phyloP scores from a whole-genome alignment of 352 stramenopile genomes.

The Pythium phragmiticola region DNA sequence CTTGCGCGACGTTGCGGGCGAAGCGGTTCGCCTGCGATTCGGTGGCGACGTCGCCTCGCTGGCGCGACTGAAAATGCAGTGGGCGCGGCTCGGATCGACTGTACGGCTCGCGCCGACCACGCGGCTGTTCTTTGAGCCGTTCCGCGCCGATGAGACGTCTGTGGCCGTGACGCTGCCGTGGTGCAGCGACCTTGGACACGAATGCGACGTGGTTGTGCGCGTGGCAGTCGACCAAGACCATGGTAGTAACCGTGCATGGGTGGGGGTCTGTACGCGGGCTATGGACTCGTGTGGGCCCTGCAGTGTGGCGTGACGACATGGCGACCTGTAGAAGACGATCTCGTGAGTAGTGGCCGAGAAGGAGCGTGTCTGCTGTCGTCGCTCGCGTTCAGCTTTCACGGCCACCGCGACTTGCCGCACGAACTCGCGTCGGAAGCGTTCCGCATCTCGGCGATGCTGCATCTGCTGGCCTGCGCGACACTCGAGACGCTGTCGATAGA shows the following conservation, averaged over 20 bases:
- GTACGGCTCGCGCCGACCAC: not conserved
- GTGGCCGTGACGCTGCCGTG: not conserved
- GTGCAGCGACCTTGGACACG: no score
- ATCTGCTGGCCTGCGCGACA: no score
- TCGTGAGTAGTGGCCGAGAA: no score
- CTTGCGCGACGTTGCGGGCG: slow-evolving; percentile 1
- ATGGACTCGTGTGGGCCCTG: not conserved
- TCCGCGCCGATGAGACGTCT: not conserved
- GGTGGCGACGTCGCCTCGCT: slow-evolving; percentile 1
- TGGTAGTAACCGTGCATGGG: not conserved
- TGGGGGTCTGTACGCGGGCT: slow-evolving; percentile 4
- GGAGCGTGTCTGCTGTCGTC: not conserved
- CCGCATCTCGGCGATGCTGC: no score
- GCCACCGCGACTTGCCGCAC: no score
- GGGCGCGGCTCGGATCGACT: no score
- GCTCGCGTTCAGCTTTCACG: not conserved
- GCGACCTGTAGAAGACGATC: not conserved
- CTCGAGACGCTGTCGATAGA: no score
- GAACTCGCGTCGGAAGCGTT: no score
- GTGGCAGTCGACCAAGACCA: not conserved
- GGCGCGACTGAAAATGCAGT: not conserved
- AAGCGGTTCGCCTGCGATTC: not conserved
- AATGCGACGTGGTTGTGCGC: not conserved
- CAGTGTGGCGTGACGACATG: not conserved
- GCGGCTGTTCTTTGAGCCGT: slow-evolving; percentile 4